Conservation (phyloP, 129 eudicot genomes). For the Flaveria sonorensis region DNA sequence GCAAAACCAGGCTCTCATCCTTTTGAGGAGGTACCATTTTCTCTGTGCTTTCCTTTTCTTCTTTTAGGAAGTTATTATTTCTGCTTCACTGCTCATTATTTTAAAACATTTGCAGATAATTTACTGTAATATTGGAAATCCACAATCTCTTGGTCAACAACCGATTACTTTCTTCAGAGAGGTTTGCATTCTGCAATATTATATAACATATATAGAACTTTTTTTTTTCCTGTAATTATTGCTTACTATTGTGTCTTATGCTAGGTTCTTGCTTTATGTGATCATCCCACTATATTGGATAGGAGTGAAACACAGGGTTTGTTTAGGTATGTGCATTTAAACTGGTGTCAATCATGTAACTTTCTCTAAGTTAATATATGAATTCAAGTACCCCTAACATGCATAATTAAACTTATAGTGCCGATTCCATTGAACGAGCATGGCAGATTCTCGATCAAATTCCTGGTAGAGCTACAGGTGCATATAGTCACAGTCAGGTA, state of each 20-base stretch:
- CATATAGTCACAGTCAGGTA: conserved; percentile 99
- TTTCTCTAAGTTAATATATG: neutral
- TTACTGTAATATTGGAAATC: conserved; percentile 96
- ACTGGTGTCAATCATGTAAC: neutral
- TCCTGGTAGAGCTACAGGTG: conserved; percentile 99
- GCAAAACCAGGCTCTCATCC: conserved; percentile 80
- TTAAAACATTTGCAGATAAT: conserved; percentile 56
- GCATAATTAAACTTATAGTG: conserved; percentile 44
- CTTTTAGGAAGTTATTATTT: neutral
- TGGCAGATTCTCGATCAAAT: conserved; percentile 93
- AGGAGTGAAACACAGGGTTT: conserved; percentile 86
- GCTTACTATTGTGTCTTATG: conserved; percentile 15
- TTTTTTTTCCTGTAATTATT: neutral
- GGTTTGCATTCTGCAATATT: conserved; percentile 41
- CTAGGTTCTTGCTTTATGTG: conserved; percentile 96
- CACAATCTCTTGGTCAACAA: conserved; percentile 96
- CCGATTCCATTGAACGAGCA: conserved; percentile 91
- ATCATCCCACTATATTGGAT: conserved; percentile 94
- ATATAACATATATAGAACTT: neutral
- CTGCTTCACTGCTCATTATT: conserved; percentile 1
- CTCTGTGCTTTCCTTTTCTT: conserved; percentile 2
- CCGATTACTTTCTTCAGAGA: conserved; percentile 96
- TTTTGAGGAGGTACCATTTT: conserved; percentile 76
- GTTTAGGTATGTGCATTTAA: conserved; percentile 65
- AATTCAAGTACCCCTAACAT: conserved; percentile 2